phyloP scores from a whole-genome alignment of 345 rosid species.

The Pistacia integerrima region DNA sequence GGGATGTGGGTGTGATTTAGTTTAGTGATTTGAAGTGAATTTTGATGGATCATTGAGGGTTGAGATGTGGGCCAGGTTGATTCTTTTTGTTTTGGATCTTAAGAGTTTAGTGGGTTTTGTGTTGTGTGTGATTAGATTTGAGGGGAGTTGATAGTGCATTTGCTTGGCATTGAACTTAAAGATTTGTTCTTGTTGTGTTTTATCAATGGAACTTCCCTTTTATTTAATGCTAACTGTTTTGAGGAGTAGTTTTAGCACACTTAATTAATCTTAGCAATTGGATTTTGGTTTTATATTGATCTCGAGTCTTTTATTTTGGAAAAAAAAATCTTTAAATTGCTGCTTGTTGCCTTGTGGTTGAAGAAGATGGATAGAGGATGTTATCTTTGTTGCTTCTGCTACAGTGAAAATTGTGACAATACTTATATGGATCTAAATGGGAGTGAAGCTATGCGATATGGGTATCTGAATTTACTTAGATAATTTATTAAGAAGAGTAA shows the following conservation, averaged over 20 bases:
- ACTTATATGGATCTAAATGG: not conserved
- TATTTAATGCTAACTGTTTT: not conserved
- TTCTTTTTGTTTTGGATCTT: constrained; percentile 15
- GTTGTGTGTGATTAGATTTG: not conserved
- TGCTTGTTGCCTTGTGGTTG: not conserved
- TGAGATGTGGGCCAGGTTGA: constrained; percentile 6
- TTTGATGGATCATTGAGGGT: constrained; percentile 17
- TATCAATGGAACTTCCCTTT: not conserved
- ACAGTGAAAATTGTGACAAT: not conserved
- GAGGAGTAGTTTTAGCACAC: not conserved
- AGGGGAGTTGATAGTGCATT: not conserved
- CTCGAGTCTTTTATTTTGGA: not conserved
- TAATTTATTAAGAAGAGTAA: not conserved
- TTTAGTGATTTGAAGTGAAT: constrained; percentile 1
- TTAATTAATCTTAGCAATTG: not conserved
- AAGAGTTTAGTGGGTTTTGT: not conserved
- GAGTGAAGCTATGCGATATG: not conserved
- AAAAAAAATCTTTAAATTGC: not conserved
- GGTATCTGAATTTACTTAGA: not conserved
- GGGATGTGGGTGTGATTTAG: constrained; percentile 10
- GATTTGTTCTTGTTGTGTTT: not conserved
- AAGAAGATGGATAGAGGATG: not conserved
- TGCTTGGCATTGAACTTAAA: not conserved
- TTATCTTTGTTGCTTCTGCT: not conserved
- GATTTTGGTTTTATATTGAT: not conserved